Percentiles rank a stretch among this genome's conserved stretches.
These are phyloP conservation scores for Favolaschia claudopus DNA, from an alignment of 768 basidiomycete species.

Conservation along the genomic window DNA sequence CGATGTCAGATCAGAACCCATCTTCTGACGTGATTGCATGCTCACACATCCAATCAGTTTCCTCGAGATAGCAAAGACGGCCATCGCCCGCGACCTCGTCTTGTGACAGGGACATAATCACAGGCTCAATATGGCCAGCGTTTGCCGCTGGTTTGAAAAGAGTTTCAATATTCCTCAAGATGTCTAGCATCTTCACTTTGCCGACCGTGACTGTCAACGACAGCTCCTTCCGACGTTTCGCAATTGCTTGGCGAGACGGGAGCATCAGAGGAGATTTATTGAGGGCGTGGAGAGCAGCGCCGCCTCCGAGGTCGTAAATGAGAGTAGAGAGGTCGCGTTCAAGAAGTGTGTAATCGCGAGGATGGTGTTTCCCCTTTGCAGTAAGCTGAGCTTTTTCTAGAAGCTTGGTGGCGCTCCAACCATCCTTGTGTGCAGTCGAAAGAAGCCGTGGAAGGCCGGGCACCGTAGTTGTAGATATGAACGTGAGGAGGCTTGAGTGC, in stretches of 20 bases:
- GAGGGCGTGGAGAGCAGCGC: conserved; percentile 35
- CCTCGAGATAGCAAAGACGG: conserved; percentile 29
- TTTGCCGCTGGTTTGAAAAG: too few relatives aligned
- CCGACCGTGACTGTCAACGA: conserved; percentile 23
- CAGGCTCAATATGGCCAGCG: conserved; percentile 25
- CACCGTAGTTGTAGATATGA: too few relatives aligned
- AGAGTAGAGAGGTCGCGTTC: conserved; percentile 33
- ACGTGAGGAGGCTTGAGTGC: too few relatives aligned
- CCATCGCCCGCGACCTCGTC: conserved; percentile 35
- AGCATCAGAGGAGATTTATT: conserved; percentile 31
- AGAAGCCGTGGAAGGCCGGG: too few relatives aligned
- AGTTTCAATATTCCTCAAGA: too few relatives aligned
- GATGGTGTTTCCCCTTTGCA: conserved; percentile 26
- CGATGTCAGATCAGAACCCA: conserved; percentile 19
- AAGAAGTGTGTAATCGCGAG: conserved; percentile 25
- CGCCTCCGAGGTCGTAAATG: conserved; percentile 37
- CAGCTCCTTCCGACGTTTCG: conserved; percentile 16
- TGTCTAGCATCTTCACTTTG: too few relatives aligned
- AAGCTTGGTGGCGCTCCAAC: too few relatives aligned
- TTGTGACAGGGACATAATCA: conserved; percentile 27
- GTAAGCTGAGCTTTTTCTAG: too few relatives aligned
- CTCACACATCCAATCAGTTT: conserved; percentile 32
- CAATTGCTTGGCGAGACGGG: conserved; percentile 28
- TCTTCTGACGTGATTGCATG: conserved; percentile 24
- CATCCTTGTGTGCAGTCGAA: too few relatives aligned